Evolutionary conservation across 257 asterid species (phyloP), one percentile per base, ranked within the genome.

Genomic region (Voacanga thouarsii): DNA sequence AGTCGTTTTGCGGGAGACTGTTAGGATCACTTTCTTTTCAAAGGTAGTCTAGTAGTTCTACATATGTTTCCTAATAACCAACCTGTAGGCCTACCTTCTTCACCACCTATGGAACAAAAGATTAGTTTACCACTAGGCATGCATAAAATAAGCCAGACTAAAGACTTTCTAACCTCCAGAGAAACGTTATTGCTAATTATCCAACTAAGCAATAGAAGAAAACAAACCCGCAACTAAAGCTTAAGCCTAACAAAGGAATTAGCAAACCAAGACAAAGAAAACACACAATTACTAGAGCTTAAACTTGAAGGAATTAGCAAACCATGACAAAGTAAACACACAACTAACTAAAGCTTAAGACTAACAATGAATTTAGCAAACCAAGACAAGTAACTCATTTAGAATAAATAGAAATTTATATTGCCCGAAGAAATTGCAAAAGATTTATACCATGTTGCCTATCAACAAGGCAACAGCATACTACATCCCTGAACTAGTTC

Each of bases 401-500:
- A n/a, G n/a, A n/a, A n/a, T n/a, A n/a, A n/a, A n/a, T n/a, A n/a
- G n/a, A 74, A 30, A 73, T 26, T 24, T 23, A 75, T 24, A 30
- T 68, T 57, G 43, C 37, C 72, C 12, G 55, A 18, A 30, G 41
- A 11, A 76, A 65, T 68, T 15, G 74, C 72, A 71, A 74, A 76
- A 71, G 66, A 74, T 59, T 74, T 77, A 51, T 81, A 92, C 98
- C 97, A 86, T 90, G 84, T 78, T 85, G 96, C 85, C 90, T 83
- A 60, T 91, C 95, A 75, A 82, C 77, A 82, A 89, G 70, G 81
- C 84, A 79, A 66, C 75, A 56, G 86, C 80, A 65, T 76, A 88
- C 45, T 88, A 98, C 82, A 92, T 78, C 83, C 91, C 96, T 6
- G 96, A 89, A 85, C 89, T 89, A 77, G 94, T 82, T 80, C 90